Evolutionary conservation across 2,329 filamentous ascomycete species (phyloP), one percentile per base, ranked within the genome.

Genomic region (Macrophomina phaseolina): DNA sequence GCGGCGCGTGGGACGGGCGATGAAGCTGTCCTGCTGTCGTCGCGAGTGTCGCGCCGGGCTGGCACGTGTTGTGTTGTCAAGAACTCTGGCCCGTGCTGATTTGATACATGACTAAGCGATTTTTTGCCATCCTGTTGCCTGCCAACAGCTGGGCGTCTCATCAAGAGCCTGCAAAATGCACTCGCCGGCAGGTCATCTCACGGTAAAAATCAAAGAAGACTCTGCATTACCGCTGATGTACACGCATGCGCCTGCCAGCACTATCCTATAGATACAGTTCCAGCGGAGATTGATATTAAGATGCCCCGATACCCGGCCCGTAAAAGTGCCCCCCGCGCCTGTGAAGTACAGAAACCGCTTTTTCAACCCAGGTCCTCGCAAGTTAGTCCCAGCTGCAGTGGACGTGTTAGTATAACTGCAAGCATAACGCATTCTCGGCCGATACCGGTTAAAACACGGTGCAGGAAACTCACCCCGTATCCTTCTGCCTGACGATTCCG

Each of bases 401-500:
- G 9, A 5, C 5, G 8, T 8, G 45, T 62, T 16, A 52, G 64
- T 14, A 4, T n/a, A 16, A 8, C 14, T 52, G 4, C 7, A 5
- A 51, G 14, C 2, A 28, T 38, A 11, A 38, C 7, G 16, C 30
- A 14, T 9, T 14, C 4, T 16, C 34, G n/a, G 45, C 32, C 34
- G 45, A n/a, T 3, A 23, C n/a, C 4, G 32, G 18, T 5, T 5
- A 11, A 28, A 30, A 28, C 9, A 32, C 7, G 45, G 4, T 40
- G 14, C 42, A 5, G 46, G 23, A 53, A 36, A 65, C 88, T 81
- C 82, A 93, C 90, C 91, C 91, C 70, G 87, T 88, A 70, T 94
- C 90, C 81, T 92, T 94, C 80, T 93, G 90, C 76, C 92, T 85
- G 64, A 89, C 81, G 69, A 94, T 89, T 52, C 85, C 88, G 56